Base-by-base conservation (phyloP, 2,329 filamentous ascomycete species). In the Colletotrichum sp. region DNA sequence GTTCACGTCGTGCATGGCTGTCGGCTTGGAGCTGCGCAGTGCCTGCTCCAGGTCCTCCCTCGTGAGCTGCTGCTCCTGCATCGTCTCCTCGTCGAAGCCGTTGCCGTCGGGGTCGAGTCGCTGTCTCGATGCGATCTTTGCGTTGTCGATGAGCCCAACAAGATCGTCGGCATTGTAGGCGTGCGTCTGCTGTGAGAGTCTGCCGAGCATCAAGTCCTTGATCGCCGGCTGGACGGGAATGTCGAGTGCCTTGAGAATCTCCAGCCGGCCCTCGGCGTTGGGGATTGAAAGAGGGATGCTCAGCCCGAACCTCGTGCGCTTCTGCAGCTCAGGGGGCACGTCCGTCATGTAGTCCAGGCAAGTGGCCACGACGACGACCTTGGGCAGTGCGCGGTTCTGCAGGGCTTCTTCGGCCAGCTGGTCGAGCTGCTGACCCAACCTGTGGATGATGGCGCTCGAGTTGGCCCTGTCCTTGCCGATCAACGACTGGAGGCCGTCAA, bases 1-100 rank as follows among this genome's bases (percentile, higher is more conserved):
- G 82, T 97, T 95, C 71, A 98, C 93, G 81, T 98, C 96, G 78
- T 95, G 93, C 91, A 99, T 96, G 5, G 95, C 95, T 2, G 94
- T 96, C 2, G 96, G 95, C 13, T 92, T 90, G n/a, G 96, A 92
- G 71, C 91, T 86, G 49, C 90, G 88, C 44, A 96, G 88, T 1
- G 95, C 95, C 52, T 88, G 83, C 39, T 92, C 88, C 68, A 95
- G 89, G 80, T 96, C 93, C 12, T 89, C 79, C 67, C 80, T 80
- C 1, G 79, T 79, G 9, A 87, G 77, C 71, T 83, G 86, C 34
- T 72, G 76, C 16, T 79, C 70, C 21, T 62, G 77, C 70, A 12
- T 76, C 39, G 24, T 52, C 49, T 77, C 12, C 60, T 66, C 6
- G 65, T 76, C 5, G 78, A 78, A 67, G 71, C 82, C 77, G 70